Percentiles rank a stretch among this genome's conserved stretches.
Evolutionary conservation across 345 rosid species (phyloP).

Genomic region (Luvunga scandens): DNA sequence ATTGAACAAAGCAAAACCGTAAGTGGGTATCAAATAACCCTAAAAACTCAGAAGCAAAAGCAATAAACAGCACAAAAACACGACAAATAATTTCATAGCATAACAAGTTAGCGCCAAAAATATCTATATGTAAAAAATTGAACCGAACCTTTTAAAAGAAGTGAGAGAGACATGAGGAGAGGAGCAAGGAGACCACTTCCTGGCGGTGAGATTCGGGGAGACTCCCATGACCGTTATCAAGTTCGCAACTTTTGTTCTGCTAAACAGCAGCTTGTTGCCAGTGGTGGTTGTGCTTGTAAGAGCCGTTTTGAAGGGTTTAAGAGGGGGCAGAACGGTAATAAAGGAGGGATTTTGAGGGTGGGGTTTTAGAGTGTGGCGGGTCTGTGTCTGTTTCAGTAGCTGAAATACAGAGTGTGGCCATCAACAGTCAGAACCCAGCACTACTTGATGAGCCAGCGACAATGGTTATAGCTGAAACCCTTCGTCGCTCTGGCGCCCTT

Average conservation of each 20-base stretch:
- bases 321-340: conserved; percentile 13
- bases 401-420: conserved; percentile 18
- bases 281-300: background rate
- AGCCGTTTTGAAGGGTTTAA: conserved; percentile 17
- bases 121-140: background rate
- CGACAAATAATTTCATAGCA: background rate
- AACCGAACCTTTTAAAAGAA: conserved; percentile 36
- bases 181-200: conserved; percentile 36
- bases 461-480: conserved; percentile 27
- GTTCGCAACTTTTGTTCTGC: conserved; percentile 36
- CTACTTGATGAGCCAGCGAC: background rate
- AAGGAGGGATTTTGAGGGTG: background rate
- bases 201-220: conserved; percentile 46
- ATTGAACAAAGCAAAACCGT: background rate
- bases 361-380: background rate
- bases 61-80: background rate
- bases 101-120: background rate
- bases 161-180: conserved; percentile 17
- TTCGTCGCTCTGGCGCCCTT: background rate
- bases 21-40: background rate
- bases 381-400: conserved; percentile 1
- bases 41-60: conserved; percentile 3
- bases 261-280: conserved; percentile 40
- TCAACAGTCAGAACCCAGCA: conserved; percentile 4
- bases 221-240: conserved; percentile 54